These are phyloP conservation scores for Ambispora gerdemannii DNA, from an alignment of 192 early-diverging fungal species.

Conservation along the genomic window DNA sequence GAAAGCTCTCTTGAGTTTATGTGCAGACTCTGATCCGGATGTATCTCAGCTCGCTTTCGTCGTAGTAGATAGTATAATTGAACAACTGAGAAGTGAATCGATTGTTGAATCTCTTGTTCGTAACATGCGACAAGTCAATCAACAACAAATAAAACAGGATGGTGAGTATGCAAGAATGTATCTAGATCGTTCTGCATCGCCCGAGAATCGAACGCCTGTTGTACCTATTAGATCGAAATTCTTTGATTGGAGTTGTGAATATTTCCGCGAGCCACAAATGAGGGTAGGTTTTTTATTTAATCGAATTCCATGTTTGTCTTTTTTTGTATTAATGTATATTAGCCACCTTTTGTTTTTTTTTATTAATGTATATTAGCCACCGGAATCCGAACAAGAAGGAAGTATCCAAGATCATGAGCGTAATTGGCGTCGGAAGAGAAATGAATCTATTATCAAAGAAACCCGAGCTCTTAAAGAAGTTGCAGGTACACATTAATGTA, in stretches of 20 bases:
- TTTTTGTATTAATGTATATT: no score
- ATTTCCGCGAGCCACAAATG: conserved; percentile 88
- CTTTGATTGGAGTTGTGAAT: conserved; percentile 84
- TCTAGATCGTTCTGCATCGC: conserved; percentile 21
- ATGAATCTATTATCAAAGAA: conserved; percentile 58
- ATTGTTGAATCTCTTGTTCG: conserved; percentile 20
- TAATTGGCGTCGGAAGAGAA: conserved; percentile 68
- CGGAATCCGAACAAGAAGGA: conserved; percentile 78
- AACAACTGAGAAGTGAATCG: conserved; percentile 33
- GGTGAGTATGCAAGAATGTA: not conserved
- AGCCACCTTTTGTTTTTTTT: not conserved
- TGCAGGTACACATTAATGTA: conserved; percentile 42
- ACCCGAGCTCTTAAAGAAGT: conserved; percentile 49
- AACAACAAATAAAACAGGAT: conserved; percentile 11
- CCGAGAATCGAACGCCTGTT: conserved; percentile 38
- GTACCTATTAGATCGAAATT: conserved; percentile 63
- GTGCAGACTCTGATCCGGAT: conserved; percentile 76
- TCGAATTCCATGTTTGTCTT: conserved; percentile 20
- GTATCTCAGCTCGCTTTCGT: conserved; percentile 65
- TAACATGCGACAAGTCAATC: conserved; percentile 11
- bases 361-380: conserved; percentile 47
- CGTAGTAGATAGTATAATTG: conserved; percentile 72
- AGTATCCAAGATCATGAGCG: conserved; percentile 71
- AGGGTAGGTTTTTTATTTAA: conserved; percentile 34
- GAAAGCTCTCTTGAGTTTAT: conserved; percentile 80